These are phyloP conservation scores for Euclidium syriacum DNA, from an alignment of 345 rosid genomes.

Conservation along the genomic window DNA sequence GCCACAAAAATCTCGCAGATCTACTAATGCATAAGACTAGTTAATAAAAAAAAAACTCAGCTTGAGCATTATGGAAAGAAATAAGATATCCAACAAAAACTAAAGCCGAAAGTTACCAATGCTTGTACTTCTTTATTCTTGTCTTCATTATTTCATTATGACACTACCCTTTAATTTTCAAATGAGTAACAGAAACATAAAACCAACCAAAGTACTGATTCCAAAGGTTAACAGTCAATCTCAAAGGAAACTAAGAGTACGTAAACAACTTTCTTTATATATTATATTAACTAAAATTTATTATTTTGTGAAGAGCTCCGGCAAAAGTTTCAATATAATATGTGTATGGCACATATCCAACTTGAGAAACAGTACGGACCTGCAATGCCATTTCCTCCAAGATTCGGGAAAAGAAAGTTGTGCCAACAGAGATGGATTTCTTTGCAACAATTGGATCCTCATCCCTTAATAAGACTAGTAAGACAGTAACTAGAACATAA, in stretches of 20 bases:
- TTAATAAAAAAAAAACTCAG: not conserved
- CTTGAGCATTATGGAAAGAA: not conserved
- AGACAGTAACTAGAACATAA: constrained; percentile 45
- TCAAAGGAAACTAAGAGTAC: not conserved
- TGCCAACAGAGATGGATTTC: constrained; percentile 62
- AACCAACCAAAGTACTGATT: not conserved
- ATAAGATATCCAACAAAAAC: constrained; percentile 2
- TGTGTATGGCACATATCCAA: constrained; percentile 4
- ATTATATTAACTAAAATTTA: not conserved
- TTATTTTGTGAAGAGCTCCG: not conserved
- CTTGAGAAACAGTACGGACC: constrained; percentile 40
- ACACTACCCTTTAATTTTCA: not conserved
- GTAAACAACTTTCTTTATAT: not conserved
- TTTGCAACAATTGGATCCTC: constrained; percentile 50
- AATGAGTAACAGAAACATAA: not conserved
- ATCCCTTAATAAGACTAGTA: constrained; percentile 60
- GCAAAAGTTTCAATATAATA: not conserved
- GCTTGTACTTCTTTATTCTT: not conserved
- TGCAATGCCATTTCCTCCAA: constrained; percentile 79
- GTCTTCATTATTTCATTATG: not conserved
- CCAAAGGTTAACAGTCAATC: not conserved
- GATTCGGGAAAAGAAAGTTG: constrained; percentile 49
- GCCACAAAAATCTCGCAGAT: not conserved
- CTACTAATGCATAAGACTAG: not conserved
- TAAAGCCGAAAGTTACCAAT: not conserved